Evolutionary conservation across 768 basidiomycete genomes (phyloP).

Genomic region (Lactarius akahatsu): DNA sequence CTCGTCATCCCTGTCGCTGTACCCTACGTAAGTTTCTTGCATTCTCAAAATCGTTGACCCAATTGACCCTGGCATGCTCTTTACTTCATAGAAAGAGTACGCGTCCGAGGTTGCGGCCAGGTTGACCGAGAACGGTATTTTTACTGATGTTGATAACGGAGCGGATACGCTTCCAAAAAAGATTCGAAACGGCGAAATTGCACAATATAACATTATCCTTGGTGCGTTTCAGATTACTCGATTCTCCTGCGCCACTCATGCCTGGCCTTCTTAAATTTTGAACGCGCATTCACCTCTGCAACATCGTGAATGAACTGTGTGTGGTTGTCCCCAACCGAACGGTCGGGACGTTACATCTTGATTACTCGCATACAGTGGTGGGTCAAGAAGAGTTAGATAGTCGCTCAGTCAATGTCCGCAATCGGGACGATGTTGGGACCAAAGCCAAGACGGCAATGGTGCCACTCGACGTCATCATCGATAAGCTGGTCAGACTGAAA

Average conservation of each 20-base stretch:
- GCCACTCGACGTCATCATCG: slow-evolving; percentile 65
- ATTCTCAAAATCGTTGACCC: neutral
- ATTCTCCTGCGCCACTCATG: neutral
- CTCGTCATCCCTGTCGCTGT: slow-evolving; percentile 91
- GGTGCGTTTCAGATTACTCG: slow-evolving; percentile 49
- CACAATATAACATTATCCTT: slow-evolving; percentile 97
- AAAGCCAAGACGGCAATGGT: slow-evolving; percentile 79
- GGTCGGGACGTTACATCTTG: neutral
- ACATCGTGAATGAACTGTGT: neutral
- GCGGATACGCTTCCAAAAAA: slow-evolving; percentile 95
- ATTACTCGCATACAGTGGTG: slow-evolving; percentile 59
- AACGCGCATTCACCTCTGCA: neutral
- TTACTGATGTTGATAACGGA: slow-evolving; percentile 89
- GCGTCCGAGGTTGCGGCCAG: slow-evolving; percentile 75
- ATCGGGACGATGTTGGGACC: slow-evolving; percentile 88
- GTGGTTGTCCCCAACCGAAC: neutral
- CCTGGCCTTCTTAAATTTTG: neutral
- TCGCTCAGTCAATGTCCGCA: slow-evolving; percentile 90
- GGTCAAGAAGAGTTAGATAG: slow-evolving; percentile 88
- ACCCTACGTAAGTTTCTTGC: slow-evolving; percentile 65
- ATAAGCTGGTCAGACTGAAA: slow-evolving; percentile 75
- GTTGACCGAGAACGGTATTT: slow-evolving; percentile 70
- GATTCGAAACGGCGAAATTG: slow-evolving; percentile 94
- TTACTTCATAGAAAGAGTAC: slow-evolving; percentile 72
- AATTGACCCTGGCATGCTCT: neutral